These are phyloP conservation scores for Sphagnum contortum DNA, from an alignment of 225 moss, liverwort and hornwort genomes.

Conservation along the genomic window DNA sequence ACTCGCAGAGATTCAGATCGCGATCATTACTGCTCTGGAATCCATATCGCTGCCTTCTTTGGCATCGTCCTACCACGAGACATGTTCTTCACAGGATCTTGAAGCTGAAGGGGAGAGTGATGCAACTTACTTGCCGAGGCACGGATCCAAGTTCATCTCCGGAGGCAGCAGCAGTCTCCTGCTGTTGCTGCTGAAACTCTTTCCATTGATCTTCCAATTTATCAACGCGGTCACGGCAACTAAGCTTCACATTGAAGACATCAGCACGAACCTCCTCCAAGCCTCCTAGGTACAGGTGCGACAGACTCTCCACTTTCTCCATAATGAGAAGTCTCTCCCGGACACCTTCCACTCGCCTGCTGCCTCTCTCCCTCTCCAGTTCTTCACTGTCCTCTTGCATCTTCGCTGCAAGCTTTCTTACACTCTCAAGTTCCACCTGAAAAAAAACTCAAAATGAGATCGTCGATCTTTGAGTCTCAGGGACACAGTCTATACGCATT, in stretches of 20 bases:
- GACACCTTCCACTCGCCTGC: slow-evolving; percentile 48
- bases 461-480: too few relatives aligned
- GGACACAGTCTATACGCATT: too few relatives aligned
- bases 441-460: too few relatives aligned
- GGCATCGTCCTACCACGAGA: too few relatives aligned
- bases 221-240: slow-evolving; percentile 57
- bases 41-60: too few relatives aligned
- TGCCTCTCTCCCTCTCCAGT: slow-evolving; percentile 39
- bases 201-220: slow-evolving; percentile 59
- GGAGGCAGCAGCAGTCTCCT: slow-evolving; percentile 6
- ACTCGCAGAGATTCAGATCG: too few relatives aligned
- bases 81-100: too few relatives aligned
- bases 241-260: slow-evolving; percentile 68
- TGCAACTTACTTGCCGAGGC: slow-evolving; percentile 13
- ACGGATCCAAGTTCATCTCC: slow-evolving; percentile 8
- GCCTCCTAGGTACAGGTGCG: slow-evolving; percentile 74
- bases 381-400: slow-evolving; percentile 34
- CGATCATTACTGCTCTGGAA: too few relatives aligned
- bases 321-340: slow-evolving; percentile 73
- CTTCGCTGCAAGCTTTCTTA: slow-evolving; percentile 50
- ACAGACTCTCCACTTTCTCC: slow-evolving; percentile 78
- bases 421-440: slow-evolving; percentile 36
- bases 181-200: slow-evolving; percentile 44
- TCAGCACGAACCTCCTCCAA: slow-evolving; percentile 81
- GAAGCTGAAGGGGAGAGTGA: too few relatives aligned